These are phyloP conservation scores for Cryptococcus sp. DNA, from an alignment of 1,284 basidiomycete species.

Conservation along the genomic window DNA sequence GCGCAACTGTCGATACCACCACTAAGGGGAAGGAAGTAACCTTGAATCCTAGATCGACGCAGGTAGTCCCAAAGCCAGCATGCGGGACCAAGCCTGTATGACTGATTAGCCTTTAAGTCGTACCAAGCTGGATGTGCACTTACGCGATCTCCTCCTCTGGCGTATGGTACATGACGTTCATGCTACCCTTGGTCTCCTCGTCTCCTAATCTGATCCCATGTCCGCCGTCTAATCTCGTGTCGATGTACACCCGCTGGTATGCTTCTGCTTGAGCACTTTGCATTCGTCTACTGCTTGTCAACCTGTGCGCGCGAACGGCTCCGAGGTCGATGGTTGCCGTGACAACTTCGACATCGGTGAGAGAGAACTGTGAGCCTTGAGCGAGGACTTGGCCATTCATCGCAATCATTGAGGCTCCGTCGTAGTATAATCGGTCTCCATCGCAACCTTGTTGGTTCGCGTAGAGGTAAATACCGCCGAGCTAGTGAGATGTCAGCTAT, in stretches of 20 bases:
- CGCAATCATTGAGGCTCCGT: constrained; percentile 94
- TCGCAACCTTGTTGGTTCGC: constrained; percentile 99
- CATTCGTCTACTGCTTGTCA: constrained; percentile 78
- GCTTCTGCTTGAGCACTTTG: constrained; percentile 76
- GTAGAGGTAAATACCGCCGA: constrained; percentile 95
- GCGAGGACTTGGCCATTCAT: constrained; percentile 90
- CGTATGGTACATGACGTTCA: constrained; percentile 73
- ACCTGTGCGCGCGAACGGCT: constrained; percentile 85
- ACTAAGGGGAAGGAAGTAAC: constrained; percentile 93
- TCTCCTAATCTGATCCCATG: constrained; percentile 66
- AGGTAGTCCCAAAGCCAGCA: constrained; percentile 99
- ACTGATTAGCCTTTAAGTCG: constrained; percentile 1
- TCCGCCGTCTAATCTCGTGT: constrained; percentile 66
- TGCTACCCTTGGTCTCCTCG: constrained; percentile 59
- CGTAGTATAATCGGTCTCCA: constrained; percentile 95
- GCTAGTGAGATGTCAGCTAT: constrained; percentile 56
- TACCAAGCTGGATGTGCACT: constrained; percentile 46
- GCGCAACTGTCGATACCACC: constrained; percentile 99
- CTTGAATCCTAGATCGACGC: constrained; percentile 86
- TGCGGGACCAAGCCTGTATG: constrained; percentile 80
- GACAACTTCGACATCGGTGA: constrained; percentile 93
- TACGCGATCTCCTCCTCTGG: constrained; percentile 98
- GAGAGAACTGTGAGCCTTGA: constrained; percentile 94
- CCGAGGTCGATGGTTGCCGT: constrained; percentile 94
- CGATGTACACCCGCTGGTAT: constrained; percentile 76